These are phyloP conservation scores for Podospora comata DNA, from an alignment of 495 filamentous ascomycete species.

Conservation along the genomic window DNA sequence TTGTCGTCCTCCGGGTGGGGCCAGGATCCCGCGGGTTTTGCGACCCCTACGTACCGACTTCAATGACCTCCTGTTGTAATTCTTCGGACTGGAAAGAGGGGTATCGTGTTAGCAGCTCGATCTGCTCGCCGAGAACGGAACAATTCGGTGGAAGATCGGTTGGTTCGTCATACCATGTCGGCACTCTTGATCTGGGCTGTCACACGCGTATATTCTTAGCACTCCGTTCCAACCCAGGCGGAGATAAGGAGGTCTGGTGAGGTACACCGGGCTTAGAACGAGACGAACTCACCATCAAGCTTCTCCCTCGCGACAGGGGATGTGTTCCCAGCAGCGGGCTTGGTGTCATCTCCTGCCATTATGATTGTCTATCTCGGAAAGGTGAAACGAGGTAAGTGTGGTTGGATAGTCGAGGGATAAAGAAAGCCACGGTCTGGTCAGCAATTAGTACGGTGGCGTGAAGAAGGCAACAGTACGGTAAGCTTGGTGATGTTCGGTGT, in stretches of 20 bases:
- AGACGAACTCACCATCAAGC: constrained; percentile 34
- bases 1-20: background rate
- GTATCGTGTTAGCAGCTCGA: constrained; percentile 26
- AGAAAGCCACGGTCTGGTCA: constrained; percentile 3
- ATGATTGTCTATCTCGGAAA: constrained; percentile 13
- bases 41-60: constrained; percentile 69
- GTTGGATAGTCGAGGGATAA: background rate
- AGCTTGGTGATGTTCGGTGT: background rate
- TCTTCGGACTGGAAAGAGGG: constrained; percentile 73
- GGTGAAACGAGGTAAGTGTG: background rate
- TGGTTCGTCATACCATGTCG: constrained; percentile 72
- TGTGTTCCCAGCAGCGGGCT: constrained; percentile 19
- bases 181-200: constrained; percentile 93
- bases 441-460: constrained; percentile 4
- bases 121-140: background rate
- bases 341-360: constrained; percentile 32
- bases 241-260: background rate
- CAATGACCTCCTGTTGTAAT: constrained; percentile 91
- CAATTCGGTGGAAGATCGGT: constrained; percentile 6
- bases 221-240: constrained; percentile 3
- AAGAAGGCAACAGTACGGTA: background rate
- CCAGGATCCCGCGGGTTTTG: background rate
- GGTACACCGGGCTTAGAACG: background rate
- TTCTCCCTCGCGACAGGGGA: constrained; percentile 38
- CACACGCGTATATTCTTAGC: background rate